Evolutionary conservation across 129 eudicot species (phyloP), one percentile per base, ranked within the genome.

Genomic region (Lactuca saligna): DNA sequence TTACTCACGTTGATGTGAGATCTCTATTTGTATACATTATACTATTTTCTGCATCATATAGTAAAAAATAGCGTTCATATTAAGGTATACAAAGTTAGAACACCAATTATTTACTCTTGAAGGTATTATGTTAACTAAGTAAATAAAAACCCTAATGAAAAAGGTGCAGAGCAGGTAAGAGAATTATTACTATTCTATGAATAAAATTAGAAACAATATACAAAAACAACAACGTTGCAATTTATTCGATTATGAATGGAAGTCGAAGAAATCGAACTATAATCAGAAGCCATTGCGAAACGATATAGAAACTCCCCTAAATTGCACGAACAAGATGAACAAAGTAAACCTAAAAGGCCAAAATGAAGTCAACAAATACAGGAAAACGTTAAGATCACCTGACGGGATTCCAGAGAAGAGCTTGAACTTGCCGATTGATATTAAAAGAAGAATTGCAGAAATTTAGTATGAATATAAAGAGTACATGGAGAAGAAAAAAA

Each of bases 31-130:
- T 57, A 56, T 61, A 68, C 59, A 15, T 42, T 11, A 32, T 35
- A 8, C 53, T 58, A 9, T 66, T 65, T 65, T 51, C 76, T 72
- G 68, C 75, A 59, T 41, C 20, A 46, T 32, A 59, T 44, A 51
- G 34, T n/a, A 53, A 32, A 20, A 59, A 12, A 33, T 2, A 15
- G 17, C 42, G 14, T 59, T 42, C 44, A 59, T 11, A 59, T 59
- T 17, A 59, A 34, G 64, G 4, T 57, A 7, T 8, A 25, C 25
- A 49, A 66, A 16, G 8, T 66, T 59, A 31, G 68, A 60, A 59
- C 59, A 8, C 59, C 68, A 60, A 33, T 61, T 61, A 48, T 58
- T 59, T 71, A 25, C 29, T 25, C 29, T 25, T 25, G 29, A 25
- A 59, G 2, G 50, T 68, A 54, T 11, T 7, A 25, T 17, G 57